These are phyloP conservation scores for Cymodocea nodosa DNA, from an alignment of 116 monocot species.

Conservation along the genomic window DNA sequence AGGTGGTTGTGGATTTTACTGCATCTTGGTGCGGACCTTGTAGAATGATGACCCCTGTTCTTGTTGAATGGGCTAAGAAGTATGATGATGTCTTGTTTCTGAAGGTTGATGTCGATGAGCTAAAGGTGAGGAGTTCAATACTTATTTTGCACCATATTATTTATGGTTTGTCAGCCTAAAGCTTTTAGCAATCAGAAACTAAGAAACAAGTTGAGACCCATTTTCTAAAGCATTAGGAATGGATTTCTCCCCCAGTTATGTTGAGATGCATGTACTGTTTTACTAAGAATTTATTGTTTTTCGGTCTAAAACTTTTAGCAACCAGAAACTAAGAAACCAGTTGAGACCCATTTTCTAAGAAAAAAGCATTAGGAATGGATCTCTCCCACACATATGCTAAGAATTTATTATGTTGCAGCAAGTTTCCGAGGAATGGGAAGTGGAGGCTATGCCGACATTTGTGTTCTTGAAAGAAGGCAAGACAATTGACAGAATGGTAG, in stretches of 20 bases:
- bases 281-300: not conserved
- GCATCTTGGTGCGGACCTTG: slow-evolving; percentile 82
- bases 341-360: not conserved
- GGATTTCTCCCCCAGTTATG: not conserved
- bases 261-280: not conserved
- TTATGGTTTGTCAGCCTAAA: not conserved
- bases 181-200: too few species aligned
- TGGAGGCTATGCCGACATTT: slow-evolving; percentile 64
- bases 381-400: not conserved
- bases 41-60: slow-evolving; percentile 39
- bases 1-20: slow-evolving; percentile 67
- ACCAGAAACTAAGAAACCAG: not conserved
- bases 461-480: slow-evolving; percentile 48
- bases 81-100: slow-evolving; percentile 28
- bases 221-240: not conserved
- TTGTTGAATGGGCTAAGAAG: slow-evolving; percentile 49
- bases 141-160: not conserved
- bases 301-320: not conserved
- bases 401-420: slow-evolving; percentile 13
- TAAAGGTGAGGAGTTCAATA: slow-evolving; percentile 24
- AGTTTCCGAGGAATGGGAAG: slow-evolving; percentile 28
- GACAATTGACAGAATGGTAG: slow-evolving; percentile 41
- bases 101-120: slow-evolving; percentile 61
- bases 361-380: not conserved
- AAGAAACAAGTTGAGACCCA: not conserved